Evolutionary conservation across 768 basidiomycete species (phyloP).

Genomic region (Boletus rufocinnamomeus): DNA sequence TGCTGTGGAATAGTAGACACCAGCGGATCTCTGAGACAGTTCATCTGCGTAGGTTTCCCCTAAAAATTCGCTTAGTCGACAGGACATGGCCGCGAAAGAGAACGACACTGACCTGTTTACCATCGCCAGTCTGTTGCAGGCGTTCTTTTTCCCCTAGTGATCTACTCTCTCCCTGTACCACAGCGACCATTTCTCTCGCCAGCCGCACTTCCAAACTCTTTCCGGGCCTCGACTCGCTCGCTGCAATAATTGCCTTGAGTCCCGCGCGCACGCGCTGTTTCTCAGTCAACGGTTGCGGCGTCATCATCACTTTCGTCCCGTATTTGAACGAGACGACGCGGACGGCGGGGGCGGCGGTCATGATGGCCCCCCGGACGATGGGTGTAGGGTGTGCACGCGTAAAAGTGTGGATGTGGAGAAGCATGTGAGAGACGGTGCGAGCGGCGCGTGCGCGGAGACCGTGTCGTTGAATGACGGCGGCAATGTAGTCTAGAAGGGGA

Average conservation of each 20-base stretch:
- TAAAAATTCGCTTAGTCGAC: slow-evolving; percentile 16
- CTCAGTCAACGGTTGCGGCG: slow-evolving; percentile 75
- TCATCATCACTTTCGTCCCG: slow-evolving; percentile 63
- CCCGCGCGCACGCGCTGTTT: slow-evolving; percentile 74
- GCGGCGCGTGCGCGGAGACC: slow-evolving; percentile 67
- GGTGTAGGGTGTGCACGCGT: slow-evolving; percentile 81
- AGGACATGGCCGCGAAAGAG: not conserved
- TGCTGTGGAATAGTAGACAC: too few relatives aligned
- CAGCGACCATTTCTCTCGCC: slow-evolving; percentile 74
- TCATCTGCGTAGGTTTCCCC: slow-evolving; percentile 27
- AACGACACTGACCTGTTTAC: slow-evolving; percentile 66
- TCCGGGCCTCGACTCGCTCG: slow-evolving; percentile 56
- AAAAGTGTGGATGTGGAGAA: slow-evolving; percentile 70
- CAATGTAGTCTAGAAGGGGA: slow-evolving; percentile 69
- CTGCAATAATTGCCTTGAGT: slow-evolving; percentile 69
- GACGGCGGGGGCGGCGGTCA: slow-evolving; percentile 70
- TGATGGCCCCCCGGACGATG: slow-evolving; percentile 72
- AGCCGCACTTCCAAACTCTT: slow-evolving; percentile 66
- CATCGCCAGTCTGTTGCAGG: slow-evolving; percentile 71
- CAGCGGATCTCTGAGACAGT: not conserved
- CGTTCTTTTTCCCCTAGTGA: slow-evolving; percentile 63
- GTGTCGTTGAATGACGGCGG: slow-evolving; percentile 59
- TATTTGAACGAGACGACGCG: slow-evolving; percentile 56
- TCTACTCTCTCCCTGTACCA: slow-evolving; percentile 60
- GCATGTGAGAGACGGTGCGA: slow-evolving; percentile 56